phyloP scores from a whole-genome alignment of 2,329 filamentous ascomycete genomes.

The Talaromyces sp. region DNA sequence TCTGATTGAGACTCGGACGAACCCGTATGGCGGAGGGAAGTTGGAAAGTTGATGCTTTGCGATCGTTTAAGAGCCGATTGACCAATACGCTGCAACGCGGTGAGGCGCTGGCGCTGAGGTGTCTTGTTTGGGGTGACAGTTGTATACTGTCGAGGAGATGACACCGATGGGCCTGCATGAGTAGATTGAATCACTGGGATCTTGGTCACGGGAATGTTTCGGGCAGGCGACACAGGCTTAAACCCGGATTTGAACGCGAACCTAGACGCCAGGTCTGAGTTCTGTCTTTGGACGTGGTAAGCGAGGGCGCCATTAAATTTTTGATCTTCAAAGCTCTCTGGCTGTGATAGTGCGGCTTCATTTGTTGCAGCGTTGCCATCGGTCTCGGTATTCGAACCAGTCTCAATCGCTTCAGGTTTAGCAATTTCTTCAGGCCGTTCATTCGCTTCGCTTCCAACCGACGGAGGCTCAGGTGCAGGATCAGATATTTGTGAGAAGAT shows the following conservation, averaged over 20 bases:
- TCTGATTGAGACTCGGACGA: slow-evolving; percentile 9
- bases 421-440: slow-evolving; percentile 1
- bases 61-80: slow-evolving; percentile 43
- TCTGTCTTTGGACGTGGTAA: slow-evolving; percentile 41
- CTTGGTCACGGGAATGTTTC: slow-evolving; percentile 8
- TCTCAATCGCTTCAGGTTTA: neutral
- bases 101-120: slow-evolving; percentile 31
- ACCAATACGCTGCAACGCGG: slow-evolving; percentile 46
- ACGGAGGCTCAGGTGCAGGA: slow-evolving; percentile 9
- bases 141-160: slow-evolving; percentile 16
- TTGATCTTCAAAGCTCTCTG: slow-evolving; percentile 17
- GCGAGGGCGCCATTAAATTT: slow-evolving; percentile 39
- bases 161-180: neutral
- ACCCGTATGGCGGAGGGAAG: slow-evolving; percentile 16
- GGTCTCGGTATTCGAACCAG: neutral
- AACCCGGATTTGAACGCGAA: slow-evolving; percentile 35
- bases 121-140: slow-evolving; percentile 11
- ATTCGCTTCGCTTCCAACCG: neutral
- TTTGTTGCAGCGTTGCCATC: neutral
- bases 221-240: neutral
- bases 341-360: neutral
- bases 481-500: slow-evolving; percentile 52
- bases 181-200: slow-evolving; percentile 15
- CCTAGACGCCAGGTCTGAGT: slow-evolving; percentile 37
- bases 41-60: slow-evolving; percentile 37